Percentiles rank a stretch among this genome's conserved stretches.
phyloP scores from a whole-genome alignment of 306 rosid genomes.

The Crotalaria pallida region DNA sequence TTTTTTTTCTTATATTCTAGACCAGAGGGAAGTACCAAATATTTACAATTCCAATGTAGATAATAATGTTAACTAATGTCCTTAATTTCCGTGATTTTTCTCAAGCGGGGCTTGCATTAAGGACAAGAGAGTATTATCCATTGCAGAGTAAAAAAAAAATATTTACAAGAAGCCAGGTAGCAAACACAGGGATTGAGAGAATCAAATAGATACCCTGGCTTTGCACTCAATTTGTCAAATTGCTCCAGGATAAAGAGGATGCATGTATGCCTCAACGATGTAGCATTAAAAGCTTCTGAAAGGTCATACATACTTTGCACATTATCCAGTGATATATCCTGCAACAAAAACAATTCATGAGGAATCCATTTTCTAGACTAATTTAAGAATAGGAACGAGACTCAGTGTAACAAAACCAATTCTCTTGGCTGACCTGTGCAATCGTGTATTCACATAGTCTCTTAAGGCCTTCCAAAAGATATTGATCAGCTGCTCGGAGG shows the following conservation, averaged over 20 bases:
- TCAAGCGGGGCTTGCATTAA: too few species aligned
- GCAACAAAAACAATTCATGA: slow-evolving; percentile 10
- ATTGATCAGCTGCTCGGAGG: slow-evolving; percentile 90
- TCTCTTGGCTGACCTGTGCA: slow-evolving; percentile 56
- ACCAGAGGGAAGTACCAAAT: too few species aligned
- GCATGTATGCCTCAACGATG: slow-evolving; percentile 75
- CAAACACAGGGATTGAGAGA: not conserved
- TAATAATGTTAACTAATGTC: too few species aligned
- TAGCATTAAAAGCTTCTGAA: slow-evolving; percentile 79
- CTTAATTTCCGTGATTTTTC: too few species aligned
- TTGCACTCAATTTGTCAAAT: slow-evolving; percentile 59
- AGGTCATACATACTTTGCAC: slow-evolving; percentile 83
- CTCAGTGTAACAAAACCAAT: not conserved
- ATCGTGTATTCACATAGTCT: slow-evolving; percentile 75
- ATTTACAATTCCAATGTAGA: too few species aligned
- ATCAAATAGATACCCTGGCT: slow-evolving; percentile 55
- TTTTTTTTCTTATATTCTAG: too few species aligned
- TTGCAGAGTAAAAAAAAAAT: slow-evolving; percentile 6
- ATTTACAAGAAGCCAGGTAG: not conserved
- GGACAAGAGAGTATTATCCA: not conserved
- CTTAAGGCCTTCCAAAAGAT: slow-evolving; percentile 89
- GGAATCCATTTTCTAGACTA: slow-evolving; percentile 4
- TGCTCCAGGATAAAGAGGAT: slow-evolving; percentile 75
- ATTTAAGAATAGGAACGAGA: slow-evolving; percentile 24
- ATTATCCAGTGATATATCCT: slow-evolving; percentile 77